Conservation (phyloP, 2,329 filamentous ascomycete species). For the Fusarium annulatum region DNA sequence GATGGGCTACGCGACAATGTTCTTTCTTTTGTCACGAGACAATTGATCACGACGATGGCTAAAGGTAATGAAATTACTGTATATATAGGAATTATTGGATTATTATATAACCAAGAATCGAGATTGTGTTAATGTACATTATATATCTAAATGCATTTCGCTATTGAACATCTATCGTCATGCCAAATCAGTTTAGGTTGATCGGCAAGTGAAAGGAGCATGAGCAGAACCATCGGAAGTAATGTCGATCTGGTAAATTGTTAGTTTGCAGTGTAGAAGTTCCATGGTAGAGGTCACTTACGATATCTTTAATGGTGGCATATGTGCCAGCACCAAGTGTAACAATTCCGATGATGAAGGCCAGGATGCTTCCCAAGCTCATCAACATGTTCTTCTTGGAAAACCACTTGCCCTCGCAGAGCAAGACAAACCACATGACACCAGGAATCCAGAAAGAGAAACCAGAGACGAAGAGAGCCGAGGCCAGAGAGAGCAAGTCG, state of each 20-base stretch:
- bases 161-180: neutral
- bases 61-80: too few relatives aligned
- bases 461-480: constrained; percentile 30
- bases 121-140: too few relatives aligned
- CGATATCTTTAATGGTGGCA: constrained; percentile 38
- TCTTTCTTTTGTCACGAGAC: too few relatives aligned
- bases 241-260: constrained; percentile 11
- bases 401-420: constrained; percentile 34
- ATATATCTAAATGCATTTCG: constrained; percentile 8
- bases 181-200: neutral
- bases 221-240: constrained; percentile 32
- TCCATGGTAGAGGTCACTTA: neutral
- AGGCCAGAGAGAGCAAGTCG: constrained; percentile 31
- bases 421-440: constrained; percentile 35
- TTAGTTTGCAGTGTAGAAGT: neutral
- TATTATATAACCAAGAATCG: too few relatives aligned
- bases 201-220: constrained; percentile 40
- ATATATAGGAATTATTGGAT: too few relatives aligned
- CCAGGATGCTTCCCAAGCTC: constrained; percentile 31
- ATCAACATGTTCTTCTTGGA: constrained; percentile 32
- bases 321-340: constrained; percentile 37
- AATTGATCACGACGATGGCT: too few relatives aligned
- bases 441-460: constrained; percentile 37
- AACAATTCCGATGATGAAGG: constrained; percentile 33
- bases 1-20: too few relatives aligned